Evolutionary conservation across 768 basidiomycete genomes (phyloP).

Genomic region (Lentinula sp.): DNA sequence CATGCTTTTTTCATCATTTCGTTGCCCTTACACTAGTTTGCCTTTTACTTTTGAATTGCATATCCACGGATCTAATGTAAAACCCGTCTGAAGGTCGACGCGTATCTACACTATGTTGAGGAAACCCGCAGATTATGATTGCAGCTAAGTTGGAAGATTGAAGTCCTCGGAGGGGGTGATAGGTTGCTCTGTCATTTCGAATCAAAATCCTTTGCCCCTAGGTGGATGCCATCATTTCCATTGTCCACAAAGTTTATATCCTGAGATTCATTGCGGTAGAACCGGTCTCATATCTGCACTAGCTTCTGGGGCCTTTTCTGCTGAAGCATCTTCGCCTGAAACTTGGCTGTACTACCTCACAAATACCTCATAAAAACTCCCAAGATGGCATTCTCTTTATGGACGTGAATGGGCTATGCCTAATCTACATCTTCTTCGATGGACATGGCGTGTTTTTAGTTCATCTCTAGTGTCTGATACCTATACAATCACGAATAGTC

Average conservation of each 20-base stretch:
- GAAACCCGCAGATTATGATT: background rate
- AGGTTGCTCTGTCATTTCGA: too few relatives aligned
- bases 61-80: background rate
- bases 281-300: too few relatives aligned
- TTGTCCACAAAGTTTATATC: too few relatives aligned
- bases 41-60: slow-evolving; percentile 11
- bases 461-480: background rate
- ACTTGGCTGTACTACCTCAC: background rate
- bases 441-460: background rate
- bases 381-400: background rate
- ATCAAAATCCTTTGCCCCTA: too few relatives aligned
- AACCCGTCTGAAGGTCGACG: background rate
- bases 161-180: too few relatives aligned
- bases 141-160: too few relatives aligned
- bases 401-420: background rate
- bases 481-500: background rate
- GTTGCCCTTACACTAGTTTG: slow-evolving; percentile 22
- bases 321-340: background rate
- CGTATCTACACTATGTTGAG: background rate
- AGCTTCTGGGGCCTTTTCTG: background rate
- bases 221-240: too few relatives aligned
- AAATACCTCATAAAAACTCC: background rate
- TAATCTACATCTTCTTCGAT: too few relatives aligned
- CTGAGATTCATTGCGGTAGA: too few relatives aligned
- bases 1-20: slow-evolving; percentile 11